Conservation (phyloP, 1,284 basidiomycete genomes). For the Pyrrhoderma lamaoense region DNA sequence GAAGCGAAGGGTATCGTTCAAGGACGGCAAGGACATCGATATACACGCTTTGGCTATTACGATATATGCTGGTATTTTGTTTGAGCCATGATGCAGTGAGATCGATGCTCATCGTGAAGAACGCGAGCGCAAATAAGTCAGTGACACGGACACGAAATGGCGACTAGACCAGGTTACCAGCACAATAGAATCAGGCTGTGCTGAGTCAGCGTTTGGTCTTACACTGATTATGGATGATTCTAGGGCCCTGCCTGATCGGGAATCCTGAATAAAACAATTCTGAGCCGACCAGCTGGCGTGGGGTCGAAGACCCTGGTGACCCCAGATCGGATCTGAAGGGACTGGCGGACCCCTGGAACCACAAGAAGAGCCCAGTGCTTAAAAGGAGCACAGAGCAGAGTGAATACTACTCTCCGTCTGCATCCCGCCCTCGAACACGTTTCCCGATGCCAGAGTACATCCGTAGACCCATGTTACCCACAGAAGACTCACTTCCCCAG, state of each 20-base stretch:
- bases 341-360: no score
- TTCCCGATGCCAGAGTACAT: constrained; percentile 2
- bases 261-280: no score
- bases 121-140: background rate
- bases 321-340: no score
- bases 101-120: constrained; percentile 21
- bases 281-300: no score
- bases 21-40: constrained; percentile 66
- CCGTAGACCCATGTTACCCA: background rate
- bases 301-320: no score
- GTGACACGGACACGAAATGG: background rate
- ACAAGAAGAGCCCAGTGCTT: no score
- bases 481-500: constrained; percentile 56
- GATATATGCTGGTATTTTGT: constrained; percentile 62
- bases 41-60: constrained; percentile 39
- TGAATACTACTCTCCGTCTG: background rate
- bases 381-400: no score
- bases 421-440: constrained; percentile 4
- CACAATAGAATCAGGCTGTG: background rate
- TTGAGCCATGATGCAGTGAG: constrained; percentile 65
- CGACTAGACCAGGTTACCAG: background rate
- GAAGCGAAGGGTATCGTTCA: constrained; percentile 53
- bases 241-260: no score
- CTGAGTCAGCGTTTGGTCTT: background rate
- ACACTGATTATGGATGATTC: no score